These are phyloP conservation scores for Striga asiatica DNA, from an alignment of 257 asterid species.

Conservation along the genomic window DNA sequence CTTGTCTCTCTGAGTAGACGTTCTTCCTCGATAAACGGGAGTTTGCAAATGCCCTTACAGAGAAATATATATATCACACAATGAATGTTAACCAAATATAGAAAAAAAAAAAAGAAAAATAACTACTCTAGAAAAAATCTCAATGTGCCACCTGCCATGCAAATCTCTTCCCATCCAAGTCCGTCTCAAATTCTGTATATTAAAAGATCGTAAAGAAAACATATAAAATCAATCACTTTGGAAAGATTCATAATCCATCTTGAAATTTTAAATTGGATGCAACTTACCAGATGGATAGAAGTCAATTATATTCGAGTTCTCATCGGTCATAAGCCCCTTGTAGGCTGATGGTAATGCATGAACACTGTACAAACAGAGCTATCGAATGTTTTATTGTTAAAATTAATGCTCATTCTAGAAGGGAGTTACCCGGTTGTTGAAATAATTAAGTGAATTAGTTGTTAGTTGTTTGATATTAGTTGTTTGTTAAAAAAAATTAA, in stretches of 20 bases:
- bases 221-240: neutral
- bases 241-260: neutral
- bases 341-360: conserved; percentile 42
- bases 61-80: neutral
- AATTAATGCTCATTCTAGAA: too few relatives aligned
- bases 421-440: too few relatives aligned
- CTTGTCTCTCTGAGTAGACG: conserved; percentile 38
- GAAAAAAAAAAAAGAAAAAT: neutral
- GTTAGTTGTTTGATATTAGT: too few relatives aligned
- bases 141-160: neutral
- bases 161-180: neutral
- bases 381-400: too few relatives aligned
- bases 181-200: neutral
- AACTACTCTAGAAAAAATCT: neutral
- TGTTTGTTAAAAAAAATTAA: too few relatives aligned
- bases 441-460: too few relatives aligned
- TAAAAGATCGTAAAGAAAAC: neutral
- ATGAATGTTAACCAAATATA: neutral
- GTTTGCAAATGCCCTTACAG: conserved; percentile 35
- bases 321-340: conserved; percentile 34
- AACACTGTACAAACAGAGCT: conserved; percentile 22
- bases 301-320: conserved; percentile 24
- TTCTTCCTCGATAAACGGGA: conserved; percentile 49
- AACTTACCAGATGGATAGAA: conserved; percentile 42
- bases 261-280: neutral